Conservation (phyloP, 331 rosid genomes). For the Erythrophleum ivorense region DNA sequence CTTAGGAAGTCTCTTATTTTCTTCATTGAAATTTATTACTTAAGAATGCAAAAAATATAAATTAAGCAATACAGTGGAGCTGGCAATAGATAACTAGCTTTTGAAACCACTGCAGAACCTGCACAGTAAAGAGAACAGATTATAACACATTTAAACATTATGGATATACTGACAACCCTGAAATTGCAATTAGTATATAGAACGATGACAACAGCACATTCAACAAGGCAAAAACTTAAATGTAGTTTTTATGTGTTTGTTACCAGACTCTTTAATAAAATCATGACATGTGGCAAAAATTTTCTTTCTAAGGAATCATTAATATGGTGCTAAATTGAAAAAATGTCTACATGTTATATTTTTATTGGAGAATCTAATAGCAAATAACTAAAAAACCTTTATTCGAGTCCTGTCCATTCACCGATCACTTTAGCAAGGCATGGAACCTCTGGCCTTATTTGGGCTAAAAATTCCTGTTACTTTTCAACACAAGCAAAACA, state of each 20-base stretch:
- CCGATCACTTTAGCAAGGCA: neutral
- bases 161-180: neutral
- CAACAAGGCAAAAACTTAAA: neutral
- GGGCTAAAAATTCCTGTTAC: neutral
- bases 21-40: slow-evolving; percentile 5
- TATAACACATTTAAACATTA: neutral
- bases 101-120: neutral
- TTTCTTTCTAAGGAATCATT: too few relatives aligned
- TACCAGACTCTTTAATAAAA: neutral
- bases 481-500: slow-evolving; percentile 6
- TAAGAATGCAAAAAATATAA: neutral
- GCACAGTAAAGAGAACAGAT: neutral
- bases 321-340: neutral
- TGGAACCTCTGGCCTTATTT: neutral
- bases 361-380: too few relatives aligned
- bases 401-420: neutral
- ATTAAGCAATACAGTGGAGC: slow-evolving; percentile 5
- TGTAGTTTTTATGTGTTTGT: too few relatives aligned
- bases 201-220: neutral
- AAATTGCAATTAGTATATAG: neutral
- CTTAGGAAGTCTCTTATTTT: neutral
- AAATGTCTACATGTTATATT: too few relatives aligned
- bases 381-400: too few relatives aligned
- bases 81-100: slow-evolving; percentile 3
- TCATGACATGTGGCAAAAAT: too few relatives aligned